These are phyloP conservation scores for Sextonia rubra DNA, from an alignment of 164 flowering plant genomes.

Conservation along the genomic window DNA sequence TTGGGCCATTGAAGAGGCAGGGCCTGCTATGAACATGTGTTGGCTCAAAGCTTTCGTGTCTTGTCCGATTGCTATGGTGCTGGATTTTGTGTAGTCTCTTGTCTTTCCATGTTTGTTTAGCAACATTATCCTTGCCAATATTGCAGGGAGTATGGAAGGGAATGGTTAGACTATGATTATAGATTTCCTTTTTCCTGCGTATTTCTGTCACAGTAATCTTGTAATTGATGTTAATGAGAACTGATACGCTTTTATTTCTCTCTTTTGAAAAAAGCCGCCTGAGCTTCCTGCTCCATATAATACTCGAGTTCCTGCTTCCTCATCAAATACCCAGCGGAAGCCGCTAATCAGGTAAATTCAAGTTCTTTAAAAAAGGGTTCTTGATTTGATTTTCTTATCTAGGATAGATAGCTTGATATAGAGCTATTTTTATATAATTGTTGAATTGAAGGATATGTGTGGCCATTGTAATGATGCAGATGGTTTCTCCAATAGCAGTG, in stretches of 20 bases:
- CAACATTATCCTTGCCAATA: no score
- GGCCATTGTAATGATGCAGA: not conserved
- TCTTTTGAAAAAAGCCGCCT: slow-evolving; percentile 34
- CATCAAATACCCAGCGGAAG: slow-evolving; percentile 33
- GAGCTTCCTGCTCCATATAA: slow-evolving; percentile 35
- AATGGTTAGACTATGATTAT: not conserved
- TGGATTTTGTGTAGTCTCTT: not conserved
- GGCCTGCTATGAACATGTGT: no score
- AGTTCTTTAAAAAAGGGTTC: not conserved
- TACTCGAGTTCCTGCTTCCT: slow-evolving; percentile 17
- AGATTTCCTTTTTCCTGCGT: not conserved
- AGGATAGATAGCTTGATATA: not conserved
- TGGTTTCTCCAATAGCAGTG: not conserved
- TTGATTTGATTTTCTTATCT: not conserved
- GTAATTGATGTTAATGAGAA: not conserved
- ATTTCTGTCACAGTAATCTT: not conserved
- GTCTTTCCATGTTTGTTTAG: not conserved
- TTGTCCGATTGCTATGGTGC: no score
- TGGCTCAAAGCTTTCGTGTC: no score
- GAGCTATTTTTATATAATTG: no score
- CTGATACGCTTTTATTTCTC: slow-evolving; percentile 1
- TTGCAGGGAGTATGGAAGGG: not conserved
- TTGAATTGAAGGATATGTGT: not conserved
- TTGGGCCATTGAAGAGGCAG: no score
- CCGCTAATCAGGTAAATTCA: slow-evolving; percentile 47